Percentiles rank a stretch among this genome's conserved stretches.
Evolutionary conservation across 2,329 filamentous ascomycete species (phyloP).

Genomic region (Graphiopsis chlorocephala): DNA sequence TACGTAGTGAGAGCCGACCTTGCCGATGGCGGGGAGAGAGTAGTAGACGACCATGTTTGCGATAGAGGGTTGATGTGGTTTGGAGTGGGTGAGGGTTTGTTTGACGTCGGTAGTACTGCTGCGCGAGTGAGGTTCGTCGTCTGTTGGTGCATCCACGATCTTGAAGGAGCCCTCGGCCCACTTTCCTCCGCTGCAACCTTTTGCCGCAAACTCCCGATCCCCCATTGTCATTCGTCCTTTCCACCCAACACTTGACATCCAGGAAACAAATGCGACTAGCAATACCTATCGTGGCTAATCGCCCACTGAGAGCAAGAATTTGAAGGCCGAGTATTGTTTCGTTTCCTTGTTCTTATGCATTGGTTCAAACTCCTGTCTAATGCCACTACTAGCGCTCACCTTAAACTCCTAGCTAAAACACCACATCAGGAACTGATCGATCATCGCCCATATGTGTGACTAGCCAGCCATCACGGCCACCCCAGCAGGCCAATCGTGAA

Average conservation of each 20-base stretch:
- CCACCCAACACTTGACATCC: background rate
- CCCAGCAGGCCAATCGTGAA: constrained; percentile 23
- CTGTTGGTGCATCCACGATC: background rate
- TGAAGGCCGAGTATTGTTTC: background rate
- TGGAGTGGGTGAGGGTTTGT: background rate
- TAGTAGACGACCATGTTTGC: constrained; percentile 51
- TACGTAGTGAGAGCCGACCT: constrained; percentile 55
- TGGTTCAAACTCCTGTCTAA: background rate
- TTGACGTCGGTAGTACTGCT: constrained; percentile 8
- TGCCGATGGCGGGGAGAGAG: constrained; percentile 47
- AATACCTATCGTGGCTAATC: background rate
- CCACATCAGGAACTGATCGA: background rate
- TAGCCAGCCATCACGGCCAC: background rate
- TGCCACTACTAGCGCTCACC: background rate
- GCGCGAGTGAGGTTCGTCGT: background rate
- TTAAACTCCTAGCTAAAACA: background rate
- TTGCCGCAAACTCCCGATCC: constrained; percentile 3
- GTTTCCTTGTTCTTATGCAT: background rate
- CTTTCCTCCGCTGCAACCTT: background rate
- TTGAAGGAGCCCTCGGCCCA: background rate
- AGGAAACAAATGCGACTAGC: background rate
- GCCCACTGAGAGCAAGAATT: background rate
- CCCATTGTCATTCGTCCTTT: background rate
- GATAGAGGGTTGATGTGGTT: constrained; percentile 8
- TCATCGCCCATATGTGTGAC: background rate